Evolutionary conservation across 257 asterid genomes (phyloP), one percentile per base, ranked within the genome.

Genomic region (Solanum commersonii): DNA sequence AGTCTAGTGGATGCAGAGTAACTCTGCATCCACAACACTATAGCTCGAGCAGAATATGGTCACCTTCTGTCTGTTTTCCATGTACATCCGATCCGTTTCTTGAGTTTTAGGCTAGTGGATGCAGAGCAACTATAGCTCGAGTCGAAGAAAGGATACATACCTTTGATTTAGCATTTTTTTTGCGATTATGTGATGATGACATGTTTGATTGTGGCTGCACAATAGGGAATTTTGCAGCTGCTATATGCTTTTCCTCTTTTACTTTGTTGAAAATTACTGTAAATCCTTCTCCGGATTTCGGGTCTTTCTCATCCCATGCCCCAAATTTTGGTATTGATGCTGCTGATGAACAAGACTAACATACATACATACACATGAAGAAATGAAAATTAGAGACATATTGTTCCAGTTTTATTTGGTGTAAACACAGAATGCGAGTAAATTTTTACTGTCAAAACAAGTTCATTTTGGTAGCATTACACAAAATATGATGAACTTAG

Each of bases 291-390:
- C 92, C 95, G 5, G 96, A 93, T 88, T 77, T 88, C 4, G 98
- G 98, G 25, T 96, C 95, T 15, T 70, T 90, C 85, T 93, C 96
- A 85, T 94, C 95, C 98, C 98, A 95, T 35, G 92, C 94, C 27
- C 98, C 98, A 76, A 96, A 95, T 90, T 94, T 96, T 13, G 98
- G 99, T 27, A 96, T 93, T 0, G 98, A 93, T 5, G 89, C 95
- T 60, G 98, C 91, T 89, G 90, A 91, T 46, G 90, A 92, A 65
- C 52, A 68, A n/a, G 96, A 93, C 96, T 96, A 92, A 52, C 89
- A 42, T 29, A 33, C 89, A 42, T 27, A 16, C 78, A 70, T 1
- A 88, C 29, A 15, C 14, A 81, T 3, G 27, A 79, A 44, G 16
- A 8, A 10, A 14, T 46, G n/a, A 11, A 81, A 73, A 46, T 81